Evolutionary conservation across 257 asterid species (phyloP).

Genomic region (Buddleja alternifolia): DNA sequence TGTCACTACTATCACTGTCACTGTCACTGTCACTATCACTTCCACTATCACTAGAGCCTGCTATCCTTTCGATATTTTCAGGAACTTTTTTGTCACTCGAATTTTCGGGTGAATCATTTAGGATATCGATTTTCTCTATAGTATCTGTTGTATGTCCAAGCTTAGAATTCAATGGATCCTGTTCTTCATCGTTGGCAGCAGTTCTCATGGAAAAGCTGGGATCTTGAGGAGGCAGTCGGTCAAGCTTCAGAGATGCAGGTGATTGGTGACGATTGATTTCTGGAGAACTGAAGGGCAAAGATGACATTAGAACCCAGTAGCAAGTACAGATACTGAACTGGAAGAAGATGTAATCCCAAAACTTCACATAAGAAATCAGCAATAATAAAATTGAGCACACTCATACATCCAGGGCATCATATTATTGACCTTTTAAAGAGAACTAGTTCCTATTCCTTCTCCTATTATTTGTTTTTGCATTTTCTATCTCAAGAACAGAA

Average conservation of each 20-base stretch:
- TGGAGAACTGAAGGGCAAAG: slow-evolving; percentile 61
- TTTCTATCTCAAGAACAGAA: slow-evolving; percentile 1
- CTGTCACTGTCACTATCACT: slow-evolving; percentile 59
- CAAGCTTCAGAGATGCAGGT: slow-evolving; percentile 53
- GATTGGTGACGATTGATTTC: slow-evolving; percentile 52
- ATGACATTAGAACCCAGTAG: slow-evolving; percentile 27
- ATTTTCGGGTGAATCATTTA: slow-evolving; percentile 52
- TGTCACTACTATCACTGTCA: slow-evolving; percentile 69
- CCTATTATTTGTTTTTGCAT: neutral
- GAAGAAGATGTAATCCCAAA: slow-evolving; percentile 18
- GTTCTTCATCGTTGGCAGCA: slow-evolving; percentile 54
- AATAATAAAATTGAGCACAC: neutral
- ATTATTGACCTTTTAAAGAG: slow-evolving; percentile 14
- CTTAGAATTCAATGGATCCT: slow-evolving; percentile 44
- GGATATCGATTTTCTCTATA: slow-evolving; percentile 48
- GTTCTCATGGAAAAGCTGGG: slow-evolving; percentile 42
- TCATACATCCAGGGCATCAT: neutral
- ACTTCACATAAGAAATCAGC: neutral
- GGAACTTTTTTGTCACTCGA: slow-evolving; percentile 50
- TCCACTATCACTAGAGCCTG: slow-evolving; percentile 67
- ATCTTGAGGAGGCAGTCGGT: slow-evolving; percentile 52
- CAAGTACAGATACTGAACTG: slow-evolving; percentile 16
- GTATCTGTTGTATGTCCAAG: slow-evolving; percentile 46
- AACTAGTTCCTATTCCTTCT: neutral
- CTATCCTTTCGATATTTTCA: slow-evolving; percentile 52